Evolutionary conservation across 106 monocot species (phyloP).

Genomic region (Dendrobium officinale): DNA sequence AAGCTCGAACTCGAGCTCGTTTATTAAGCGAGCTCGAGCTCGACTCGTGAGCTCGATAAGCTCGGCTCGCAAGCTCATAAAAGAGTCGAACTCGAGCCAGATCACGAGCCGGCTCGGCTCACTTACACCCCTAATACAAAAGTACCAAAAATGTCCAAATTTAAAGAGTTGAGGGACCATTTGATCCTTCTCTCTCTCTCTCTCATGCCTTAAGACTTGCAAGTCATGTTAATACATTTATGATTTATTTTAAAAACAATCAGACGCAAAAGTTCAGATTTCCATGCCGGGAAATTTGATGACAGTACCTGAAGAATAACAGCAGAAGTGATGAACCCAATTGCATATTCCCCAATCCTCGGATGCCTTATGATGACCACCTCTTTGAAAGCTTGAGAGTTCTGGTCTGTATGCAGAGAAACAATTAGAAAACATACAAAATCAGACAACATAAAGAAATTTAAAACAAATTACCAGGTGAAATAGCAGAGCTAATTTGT

Average conservation of each 20-base stretch:
- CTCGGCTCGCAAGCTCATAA: too few relatives aligned
- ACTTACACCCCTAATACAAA: too few relatives aligned
- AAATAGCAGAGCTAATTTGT: constrained; percentile 87
- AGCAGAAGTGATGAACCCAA: constrained; percentile 82
- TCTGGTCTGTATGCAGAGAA: constrained; percentile 49
- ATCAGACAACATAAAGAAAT: not conserved
- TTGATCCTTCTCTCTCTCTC: too few relatives aligned
- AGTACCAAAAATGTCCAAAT: too few relatives aligned
- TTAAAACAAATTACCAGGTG: constrained; percentile 53
- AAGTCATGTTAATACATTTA: too few relatives aligned
- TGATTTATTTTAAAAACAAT: not conserved
- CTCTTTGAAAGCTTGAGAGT: constrained; percentile 87
- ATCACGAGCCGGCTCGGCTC: too few relatives aligned
- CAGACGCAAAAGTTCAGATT: not conserved
- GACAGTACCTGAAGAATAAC: constrained; percentile 69
- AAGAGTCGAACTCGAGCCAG: too few relatives aligned
- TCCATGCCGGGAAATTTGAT: not conserved
- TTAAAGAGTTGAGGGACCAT: too few relatives aligned
- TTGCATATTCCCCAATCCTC: constrained; percentile 82
- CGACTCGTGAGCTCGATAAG: too few relatives aligned
- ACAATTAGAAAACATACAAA: constrained; percentile 7
- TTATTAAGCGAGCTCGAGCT: too few relatives aligned
- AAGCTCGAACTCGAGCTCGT: too few relatives aligned
- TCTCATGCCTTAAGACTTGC: too few relatives aligned
- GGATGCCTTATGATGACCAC: constrained; percentile 92